phyloP scores from a whole-genome alignment of 805 yeast genomes.

The Wickerhamiella allomyrinae region DNA sequence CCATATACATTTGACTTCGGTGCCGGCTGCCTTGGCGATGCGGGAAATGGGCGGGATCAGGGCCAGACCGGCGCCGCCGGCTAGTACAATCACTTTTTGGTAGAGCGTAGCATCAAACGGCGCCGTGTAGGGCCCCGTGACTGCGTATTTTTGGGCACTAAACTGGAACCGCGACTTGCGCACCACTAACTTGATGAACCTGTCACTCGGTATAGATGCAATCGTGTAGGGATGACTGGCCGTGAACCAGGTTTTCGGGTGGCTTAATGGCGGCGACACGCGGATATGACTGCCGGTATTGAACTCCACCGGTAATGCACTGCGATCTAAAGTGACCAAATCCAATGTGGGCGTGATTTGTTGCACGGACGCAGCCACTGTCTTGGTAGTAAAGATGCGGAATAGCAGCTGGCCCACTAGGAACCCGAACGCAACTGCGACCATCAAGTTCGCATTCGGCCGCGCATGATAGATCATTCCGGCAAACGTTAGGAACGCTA shows the following conservation, averaged over 20 bases:
- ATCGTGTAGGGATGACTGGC: constrained; percentile 33
- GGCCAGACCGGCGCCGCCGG: constrained; percentile 19
- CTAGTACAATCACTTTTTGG: constrained; percentile 12
- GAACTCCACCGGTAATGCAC: constrained; percentile 15
- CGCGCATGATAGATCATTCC: constrained; percentile 64
- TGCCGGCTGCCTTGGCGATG: not conserved
- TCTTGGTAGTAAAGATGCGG: constrained; percentile 27
- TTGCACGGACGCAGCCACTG: constrained; percentile 16
- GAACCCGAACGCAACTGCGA: constrained; percentile 37
- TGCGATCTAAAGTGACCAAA: constrained; percentile 31
- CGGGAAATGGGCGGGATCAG: constrained; percentile 10
- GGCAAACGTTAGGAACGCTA: constrained; percentile 56
- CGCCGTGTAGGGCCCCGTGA: constrained; percentile 27
- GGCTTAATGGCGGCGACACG: constrained; percentile 16
- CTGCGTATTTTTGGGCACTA: constrained; percentile 23
- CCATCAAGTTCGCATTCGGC: constrained; percentile 51
- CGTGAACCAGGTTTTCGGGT: constrained; percentile 28
- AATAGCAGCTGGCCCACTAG: constrained; percentile 42
- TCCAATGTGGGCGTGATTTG: constrained; percentile 32
- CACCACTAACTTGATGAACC: constrained; percentile 24
- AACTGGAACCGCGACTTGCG: constrained; percentile 26
- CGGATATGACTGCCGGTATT: constrained; percentile 38
- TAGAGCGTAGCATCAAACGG: constrained; percentile 15
- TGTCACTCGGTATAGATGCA: constrained; percentile 35
- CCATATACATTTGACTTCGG: constrained; percentile 8